Conservation (phyloP, 306 rosid species). For the Vicia sativa region DNA sequence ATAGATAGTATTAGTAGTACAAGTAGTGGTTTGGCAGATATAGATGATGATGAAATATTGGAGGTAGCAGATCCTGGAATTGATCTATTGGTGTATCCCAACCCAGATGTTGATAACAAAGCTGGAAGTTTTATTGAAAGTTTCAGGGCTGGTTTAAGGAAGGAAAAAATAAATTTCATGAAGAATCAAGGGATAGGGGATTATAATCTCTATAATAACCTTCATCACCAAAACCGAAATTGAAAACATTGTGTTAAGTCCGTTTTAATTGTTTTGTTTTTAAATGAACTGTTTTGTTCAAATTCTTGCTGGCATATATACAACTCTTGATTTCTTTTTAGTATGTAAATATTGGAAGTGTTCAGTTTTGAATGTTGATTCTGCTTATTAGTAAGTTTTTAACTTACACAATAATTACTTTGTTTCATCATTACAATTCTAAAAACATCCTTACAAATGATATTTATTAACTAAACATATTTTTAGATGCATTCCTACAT, state of each 20-base stretch:
- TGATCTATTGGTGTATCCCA: constrained; percentile 55
- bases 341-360: not conserved
- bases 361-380: not conserved
- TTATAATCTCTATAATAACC: constrained; percentile 54
- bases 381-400: not conserved
- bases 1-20: constrained; percentile 65
- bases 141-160: constrained; percentile 70
- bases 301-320: not conserved
- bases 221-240: constrained; percentile 13
- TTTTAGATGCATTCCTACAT: too few species aligned
- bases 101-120: constrained; percentile 79
- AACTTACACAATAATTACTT: not conserved
- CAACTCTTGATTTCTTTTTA: not conserved
- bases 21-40: constrained; percentile 56
- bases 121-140: constrained; percentile 75
- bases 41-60: constrained; percentile 53
- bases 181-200: constrained; percentile 49
- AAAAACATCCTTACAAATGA: not conserved
- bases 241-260: not conserved
- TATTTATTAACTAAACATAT: too few species aligned
- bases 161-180: constrained; percentile 77
- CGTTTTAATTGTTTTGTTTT: constrained; percentile 22
- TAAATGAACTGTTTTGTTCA: constrained; percentile 22
- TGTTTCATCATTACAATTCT: not conserved
- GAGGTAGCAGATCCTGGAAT: constrained; percentile 49